Base-by-base conservation (phyloP, 1,284 basidiomycete genomes). In the Phaffia rhodozyma region DNA sequence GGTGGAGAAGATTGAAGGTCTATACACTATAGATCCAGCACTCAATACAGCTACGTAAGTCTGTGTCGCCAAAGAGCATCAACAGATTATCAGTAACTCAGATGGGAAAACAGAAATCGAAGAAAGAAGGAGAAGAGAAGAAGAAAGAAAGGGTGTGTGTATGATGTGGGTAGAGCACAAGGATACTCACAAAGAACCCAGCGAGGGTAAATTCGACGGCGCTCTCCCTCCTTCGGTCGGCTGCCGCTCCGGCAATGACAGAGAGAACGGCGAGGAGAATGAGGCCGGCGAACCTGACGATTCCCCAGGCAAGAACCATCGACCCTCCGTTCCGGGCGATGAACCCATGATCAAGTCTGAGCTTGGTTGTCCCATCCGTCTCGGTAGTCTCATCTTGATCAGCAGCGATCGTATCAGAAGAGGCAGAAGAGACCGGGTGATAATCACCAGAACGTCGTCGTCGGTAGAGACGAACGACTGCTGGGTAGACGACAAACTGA, bases 401-500 rank as follows among this genome's bases (percentile, higher is more conserved):
- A 21, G 27, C 60, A 25, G 25, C 20, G 32, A 54, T 34, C 18
- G 63, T 57, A 3, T 55, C 58, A 1, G 63, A 65, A 4, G 58
- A 54, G 6, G 63, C n/a, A 2, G 63, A 49, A 21, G 51, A 52
- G 23, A 58, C 23, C 9, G 59, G 27, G 27, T 65, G 53, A 43
- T 65, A 59, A 1, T 23, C n/a, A 18, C 29, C 27, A 5, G 58
- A 23, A 3, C 52, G 32, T 20, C 16, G n/a, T 23, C 20, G 51
- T 13, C 23, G 5, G 51, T 55, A 66, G 27, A 66, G 51, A 18
- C 23, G 32, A 11, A 43, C 34, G 38, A 30, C 7, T 0, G 55
- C n/a, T n/a, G 64, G 64, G 21, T 54, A 11, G 38, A 62, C 23
- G 29, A 59, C 25, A 47, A 62, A 61, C 34, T 62, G 64, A 29